These are phyloP conservation scores for Lachnellula subtilissima DNA, from an alignment of 2,329 filamentous ascomycete species.

Conservation along the genomic window DNA sequence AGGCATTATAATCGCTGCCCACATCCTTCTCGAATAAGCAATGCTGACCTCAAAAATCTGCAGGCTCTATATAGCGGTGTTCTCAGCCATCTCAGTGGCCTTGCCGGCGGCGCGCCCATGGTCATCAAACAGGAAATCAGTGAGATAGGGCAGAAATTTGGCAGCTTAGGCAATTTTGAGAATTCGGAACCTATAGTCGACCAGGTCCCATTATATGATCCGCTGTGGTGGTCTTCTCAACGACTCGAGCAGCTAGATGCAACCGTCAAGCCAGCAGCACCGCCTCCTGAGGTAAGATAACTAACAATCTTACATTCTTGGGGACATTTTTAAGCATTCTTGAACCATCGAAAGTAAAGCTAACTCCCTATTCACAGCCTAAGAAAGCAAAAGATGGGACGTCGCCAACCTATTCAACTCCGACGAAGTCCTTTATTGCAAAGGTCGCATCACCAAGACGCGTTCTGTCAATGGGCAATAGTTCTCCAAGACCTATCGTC, in stretches of 20 bases:
- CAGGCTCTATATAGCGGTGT: conserved; percentile 77
- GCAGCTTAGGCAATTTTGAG: conserved; percentile 33
- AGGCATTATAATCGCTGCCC: too few species aligned
- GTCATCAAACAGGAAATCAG: conserved; percentile 34
- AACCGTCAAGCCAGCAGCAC: conserved; percentile 47
- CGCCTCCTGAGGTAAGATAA: conserved; percentile 41
- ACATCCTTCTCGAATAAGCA: too few species aligned
- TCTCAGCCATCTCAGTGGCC: conserved; percentile 81
- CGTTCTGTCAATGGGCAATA: conserved; percentile 25
- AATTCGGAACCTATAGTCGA: conserved; percentile 5
- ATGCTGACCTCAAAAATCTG: too few species aligned
- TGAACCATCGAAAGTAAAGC: too few species aligned
- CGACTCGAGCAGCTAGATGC: conserved; percentile 67
- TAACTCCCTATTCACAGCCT: too few species aligned
- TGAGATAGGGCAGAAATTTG: conserved; percentile 53
- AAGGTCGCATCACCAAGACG: conserved; percentile 64
- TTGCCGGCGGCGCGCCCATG: conserved; percentile 54
- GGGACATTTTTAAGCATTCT: too few species aligned
- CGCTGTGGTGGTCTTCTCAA: conserved; percentile 64
- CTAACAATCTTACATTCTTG: too few species aligned
- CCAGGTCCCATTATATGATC: conserved; percentile 50
- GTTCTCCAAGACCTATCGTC: conserved; percentile 34
- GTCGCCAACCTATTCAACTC: conserved; percentile 73
- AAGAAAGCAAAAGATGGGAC: conserved; percentile 50
- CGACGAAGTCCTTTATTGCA: conserved; percentile 81